These are phyloP conservation scores for Paraleonurus japonicus DNA, from an alignment of 257 asterid species.

Conservation along the genomic window DNA sequence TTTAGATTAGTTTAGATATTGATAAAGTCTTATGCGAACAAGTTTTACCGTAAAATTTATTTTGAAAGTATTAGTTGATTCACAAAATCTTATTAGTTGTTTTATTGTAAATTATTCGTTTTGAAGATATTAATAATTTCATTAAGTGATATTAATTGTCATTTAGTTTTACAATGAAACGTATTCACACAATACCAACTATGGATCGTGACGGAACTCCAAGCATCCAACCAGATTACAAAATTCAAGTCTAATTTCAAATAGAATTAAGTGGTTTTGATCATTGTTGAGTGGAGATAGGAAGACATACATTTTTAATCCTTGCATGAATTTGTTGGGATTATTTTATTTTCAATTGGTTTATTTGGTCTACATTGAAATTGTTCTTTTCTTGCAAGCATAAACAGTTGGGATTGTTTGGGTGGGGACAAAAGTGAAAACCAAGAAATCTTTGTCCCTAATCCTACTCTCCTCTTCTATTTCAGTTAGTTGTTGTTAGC, in stretches of 20 bases:
- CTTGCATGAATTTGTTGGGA: background rate
- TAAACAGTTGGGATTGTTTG: constrained; percentile 24
- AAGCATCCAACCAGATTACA: background rate
- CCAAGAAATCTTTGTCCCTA: constrained; percentile 41
- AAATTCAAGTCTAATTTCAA: background rate
- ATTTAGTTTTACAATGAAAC: no score
- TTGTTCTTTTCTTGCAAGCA: constrained; percentile 35
- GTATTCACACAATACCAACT: no score
- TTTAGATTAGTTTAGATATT: no score
- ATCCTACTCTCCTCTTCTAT: constrained; percentile 11
- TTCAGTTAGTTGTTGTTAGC: constrained; percentile 30
- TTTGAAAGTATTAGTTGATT: no score
- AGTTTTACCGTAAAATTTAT: no score
- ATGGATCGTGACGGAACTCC: no score
- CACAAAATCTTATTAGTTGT: no score
- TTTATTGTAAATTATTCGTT: no score
- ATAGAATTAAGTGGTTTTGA: background rate
- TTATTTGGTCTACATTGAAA: constrained; percentile 24
- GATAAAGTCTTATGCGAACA: no score
- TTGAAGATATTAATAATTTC: no score
- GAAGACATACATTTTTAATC: background rate
- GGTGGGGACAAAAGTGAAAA: constrained; percentile 49
- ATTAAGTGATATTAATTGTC: no score
- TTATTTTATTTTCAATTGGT: constrained; percentile 7
- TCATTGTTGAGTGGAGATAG: background rate